A percentile compares a stretch with the other conserved stretches of the same genome.
These are phyloP conservation scores for Penicillium argentinense DNA, from an alignment of 495 filamentous ascomycete genomes.

Conservation along the genomic window DNA sequence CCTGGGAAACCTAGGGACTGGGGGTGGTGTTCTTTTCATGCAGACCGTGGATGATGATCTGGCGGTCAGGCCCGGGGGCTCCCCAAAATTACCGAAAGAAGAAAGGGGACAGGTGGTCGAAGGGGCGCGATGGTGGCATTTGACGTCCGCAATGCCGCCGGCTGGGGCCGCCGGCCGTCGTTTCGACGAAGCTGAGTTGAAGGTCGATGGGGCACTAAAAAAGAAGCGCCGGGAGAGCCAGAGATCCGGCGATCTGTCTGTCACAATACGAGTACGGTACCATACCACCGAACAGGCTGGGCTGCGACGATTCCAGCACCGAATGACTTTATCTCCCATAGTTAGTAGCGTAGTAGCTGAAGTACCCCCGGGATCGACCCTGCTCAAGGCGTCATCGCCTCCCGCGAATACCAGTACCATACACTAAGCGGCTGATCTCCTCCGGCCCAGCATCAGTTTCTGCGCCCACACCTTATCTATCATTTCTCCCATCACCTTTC, in stretches of 20 bases:
- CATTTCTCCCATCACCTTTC: conserved; percentile 14
- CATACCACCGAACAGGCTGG: conserved; percentile 1
- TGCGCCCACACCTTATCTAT: conserved; percentile 28
- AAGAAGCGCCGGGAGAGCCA: conserved; percentile 24
- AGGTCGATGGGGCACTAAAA: no score
- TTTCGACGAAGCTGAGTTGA: no score
- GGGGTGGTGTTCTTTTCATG: conserved; percentile 2
- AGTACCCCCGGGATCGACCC: conserved; percentile 7
- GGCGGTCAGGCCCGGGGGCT: conserved; percentile 11
- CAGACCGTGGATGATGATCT: conserved; percentile 8
- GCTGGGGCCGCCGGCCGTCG: no score
- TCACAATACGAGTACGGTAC: conserved; percentile 8
- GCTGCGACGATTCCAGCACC: no score
- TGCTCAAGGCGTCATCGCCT: conserved; percentile 13
- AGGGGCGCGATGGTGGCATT: conserved; percentile 3
- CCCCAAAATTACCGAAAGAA: no score
- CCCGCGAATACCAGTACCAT: neutral
- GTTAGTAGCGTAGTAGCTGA: no score
- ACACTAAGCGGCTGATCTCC: conserved; percentile 3
- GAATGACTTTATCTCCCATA: no score
- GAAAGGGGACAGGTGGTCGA: neutral
- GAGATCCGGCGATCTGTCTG: conserved; percentile 12
- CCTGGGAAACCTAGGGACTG: neutral
- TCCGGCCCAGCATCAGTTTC: conserved; percentile 20
- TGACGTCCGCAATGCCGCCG: no score